Evolutionary conservation across 148 eudicot genomes (phyloP).

Genomic region (Rhododendron ovatum): DNA sequence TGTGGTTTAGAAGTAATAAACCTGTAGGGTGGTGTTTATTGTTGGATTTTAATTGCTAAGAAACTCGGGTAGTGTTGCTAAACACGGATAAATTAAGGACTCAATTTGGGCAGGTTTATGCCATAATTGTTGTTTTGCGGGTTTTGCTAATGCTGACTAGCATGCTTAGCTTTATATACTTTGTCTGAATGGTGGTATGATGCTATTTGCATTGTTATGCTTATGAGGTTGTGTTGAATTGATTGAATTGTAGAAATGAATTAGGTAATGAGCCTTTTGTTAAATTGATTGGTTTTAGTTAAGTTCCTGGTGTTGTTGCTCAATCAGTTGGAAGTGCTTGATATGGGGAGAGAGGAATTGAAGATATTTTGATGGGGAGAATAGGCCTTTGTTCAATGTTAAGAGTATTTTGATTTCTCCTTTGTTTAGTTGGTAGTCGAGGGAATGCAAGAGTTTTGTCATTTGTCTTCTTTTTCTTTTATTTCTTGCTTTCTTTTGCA

Average conservation of each 20-base stretch:
- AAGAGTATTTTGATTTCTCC: too few species aligned
- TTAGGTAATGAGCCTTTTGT: not conserved
- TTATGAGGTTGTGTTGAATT: not conserved
- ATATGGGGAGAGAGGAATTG: too few species aligned
- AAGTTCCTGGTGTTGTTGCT: not conserved
- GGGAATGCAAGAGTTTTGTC: too few species aligned
- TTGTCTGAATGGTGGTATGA: not conserved
- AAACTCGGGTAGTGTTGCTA: not conserved
- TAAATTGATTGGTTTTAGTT: not conserved
- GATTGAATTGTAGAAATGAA: not conserved
- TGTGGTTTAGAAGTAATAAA: not conserved
- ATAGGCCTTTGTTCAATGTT: too few species aligned
- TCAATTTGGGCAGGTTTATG: not conserved
- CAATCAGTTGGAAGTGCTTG: not conserved
- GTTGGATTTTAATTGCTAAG: not conserved
- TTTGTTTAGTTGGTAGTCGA: too few species aligned
- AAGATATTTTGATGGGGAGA: too few species aligned
- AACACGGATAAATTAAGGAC: not conserved
- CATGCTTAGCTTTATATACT: not conserved
- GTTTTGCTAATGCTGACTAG: not conserved
- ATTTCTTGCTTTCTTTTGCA: too few species aligned
- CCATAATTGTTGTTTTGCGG: not conserved
- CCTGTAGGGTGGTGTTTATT: not conserved
- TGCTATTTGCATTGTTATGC: not conserved
- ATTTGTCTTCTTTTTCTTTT: too few species aligned